Evolutionary conservation across 495 filamentous ascomycete species (phyloP).

Genomic region (Trichocladium antarcticum): DNA sequence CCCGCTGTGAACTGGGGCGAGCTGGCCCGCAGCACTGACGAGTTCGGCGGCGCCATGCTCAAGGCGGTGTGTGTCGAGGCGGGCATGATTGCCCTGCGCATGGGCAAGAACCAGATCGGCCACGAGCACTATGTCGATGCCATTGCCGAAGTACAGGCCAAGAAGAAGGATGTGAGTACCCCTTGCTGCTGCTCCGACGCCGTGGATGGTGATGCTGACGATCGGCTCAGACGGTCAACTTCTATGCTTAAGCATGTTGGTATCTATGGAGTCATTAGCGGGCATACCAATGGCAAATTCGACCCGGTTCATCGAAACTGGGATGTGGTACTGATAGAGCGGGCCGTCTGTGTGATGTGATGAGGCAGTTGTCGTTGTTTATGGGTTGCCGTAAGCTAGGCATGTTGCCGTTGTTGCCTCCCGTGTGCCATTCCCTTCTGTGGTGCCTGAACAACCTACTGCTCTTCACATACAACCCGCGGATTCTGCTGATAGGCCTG

Average conservation of each 20-base stretch:
- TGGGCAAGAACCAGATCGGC: slow-evolving; percentile 83
- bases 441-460: too few relatives aligned
- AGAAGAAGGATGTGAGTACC: slow-evolving; percentile 78
- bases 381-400: not conserved
- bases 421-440: too few relatives aligned
- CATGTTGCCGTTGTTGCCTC: not conserved
- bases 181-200: not conserved
- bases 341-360: slow-evolving; percentile 7
- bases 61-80: slow-evolving; percentile 99
- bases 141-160: slow-evolving; percentile 90
- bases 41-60: slow-evolving; percentile 94
- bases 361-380: not conserved
- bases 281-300: not conserved
- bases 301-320: slow-evolving; percentile 8
- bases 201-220: slow-evolving; percentile 21
- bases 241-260: slow-evolving; percentile 43
- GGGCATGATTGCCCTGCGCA: slow-evolving; percentile 94
- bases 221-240: slow-evolving; percentile 44
- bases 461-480: too few relatives aligned
- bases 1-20: slow-evolving; percentile 92
- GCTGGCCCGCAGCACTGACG: slow-evolving; percentile 92
- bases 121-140: slow-evolving; percentile 99
- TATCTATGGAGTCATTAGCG: not conserved
- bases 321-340: slow-evolving; percentile 10
- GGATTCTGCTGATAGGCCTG: too few relatives aligned